These are phyloP conservation scores for Pseudisothecium myosuroides DNA, from an alignment of 225 moss, liverwort and hornwort genomes.

Conservation along the genomic window DNA sequence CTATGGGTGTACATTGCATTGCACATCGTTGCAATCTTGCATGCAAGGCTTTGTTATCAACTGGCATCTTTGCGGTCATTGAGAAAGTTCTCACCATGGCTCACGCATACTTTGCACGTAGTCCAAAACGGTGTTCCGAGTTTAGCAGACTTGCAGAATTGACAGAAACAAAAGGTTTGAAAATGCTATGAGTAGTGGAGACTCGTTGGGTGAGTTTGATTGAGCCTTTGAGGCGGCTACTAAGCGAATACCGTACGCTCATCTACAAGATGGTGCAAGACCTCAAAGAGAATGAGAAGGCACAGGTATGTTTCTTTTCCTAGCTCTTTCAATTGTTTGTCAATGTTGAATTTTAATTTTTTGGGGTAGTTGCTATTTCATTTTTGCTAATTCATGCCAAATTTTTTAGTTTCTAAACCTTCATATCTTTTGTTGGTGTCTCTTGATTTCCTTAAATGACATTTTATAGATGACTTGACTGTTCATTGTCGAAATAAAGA, in stretches of 20 bases:
- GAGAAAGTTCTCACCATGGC: not conserved
- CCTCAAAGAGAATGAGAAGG: not conserved
- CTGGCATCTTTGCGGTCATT: not conserved
- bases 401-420: not conserved
- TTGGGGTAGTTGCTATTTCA: too few relatives aligned
- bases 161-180: not conserved
- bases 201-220: not conserved
- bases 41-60: not conserved
- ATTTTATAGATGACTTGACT: not conserved
- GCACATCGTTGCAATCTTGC: not conserved
- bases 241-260: fast-evolving
- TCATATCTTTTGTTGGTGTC: not conserved
- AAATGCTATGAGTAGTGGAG: not conserved
- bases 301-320: not conserved
- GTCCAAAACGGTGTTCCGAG: fast-evolving
- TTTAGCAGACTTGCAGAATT: not conserved
- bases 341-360: not conserved
- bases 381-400: too few relatives aligned
- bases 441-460: not conserved
- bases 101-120: not conserved
- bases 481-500: too few relatives aligned
- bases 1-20: not conserved
- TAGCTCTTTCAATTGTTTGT: not conserved
- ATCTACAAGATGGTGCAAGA: too few relatives aligned
- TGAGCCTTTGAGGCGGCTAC: not conserved